phyloP scores from a whole-genome alignment of 1,284 basidiomycete species.

The Marasmius oreades region DNA sequence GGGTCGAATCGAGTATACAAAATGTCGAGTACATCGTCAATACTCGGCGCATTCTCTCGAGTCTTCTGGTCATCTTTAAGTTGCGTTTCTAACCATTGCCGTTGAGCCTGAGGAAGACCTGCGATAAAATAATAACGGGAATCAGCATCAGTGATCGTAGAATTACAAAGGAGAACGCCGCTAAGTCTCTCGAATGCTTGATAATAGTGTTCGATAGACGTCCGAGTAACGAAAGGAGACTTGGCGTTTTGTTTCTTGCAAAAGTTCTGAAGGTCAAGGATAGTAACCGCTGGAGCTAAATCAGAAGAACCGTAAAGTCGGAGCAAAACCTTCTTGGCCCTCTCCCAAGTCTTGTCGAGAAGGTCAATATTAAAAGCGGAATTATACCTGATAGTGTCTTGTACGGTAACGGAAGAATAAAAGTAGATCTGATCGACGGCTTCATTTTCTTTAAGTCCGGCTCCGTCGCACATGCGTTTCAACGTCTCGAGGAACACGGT shows the following conservation, averaged over 20 bases:
- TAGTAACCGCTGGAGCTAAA: background rate
- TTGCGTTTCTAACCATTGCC: background rate
- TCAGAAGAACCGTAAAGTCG: background rate
- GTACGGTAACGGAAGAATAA: no score
- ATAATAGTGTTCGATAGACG: background rate
- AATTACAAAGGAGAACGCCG: background rate
- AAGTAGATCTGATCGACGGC: no score
- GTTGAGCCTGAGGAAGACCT: background rate
- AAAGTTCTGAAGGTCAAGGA: background rate
- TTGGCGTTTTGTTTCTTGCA: background rate
- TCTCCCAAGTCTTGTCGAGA: no score
- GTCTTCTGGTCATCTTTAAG: background rate
- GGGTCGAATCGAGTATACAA: background rate
- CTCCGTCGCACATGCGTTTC: no score
- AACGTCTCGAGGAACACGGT: no score
- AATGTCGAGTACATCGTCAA: background rate
- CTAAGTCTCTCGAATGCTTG: background rate
- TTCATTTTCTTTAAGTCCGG: no score
- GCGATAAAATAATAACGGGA: background rate
- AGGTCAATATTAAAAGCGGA: no score
- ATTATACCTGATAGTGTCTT: no score
- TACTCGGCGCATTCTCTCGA: no score
- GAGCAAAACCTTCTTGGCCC: background rate
- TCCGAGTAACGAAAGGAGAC: background rate
- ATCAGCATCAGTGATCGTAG: background rate